Base-by-base conservation (phyloP, 2,329 filamentous ascomycete species). In the Penicillium capsulatum region DNA sequence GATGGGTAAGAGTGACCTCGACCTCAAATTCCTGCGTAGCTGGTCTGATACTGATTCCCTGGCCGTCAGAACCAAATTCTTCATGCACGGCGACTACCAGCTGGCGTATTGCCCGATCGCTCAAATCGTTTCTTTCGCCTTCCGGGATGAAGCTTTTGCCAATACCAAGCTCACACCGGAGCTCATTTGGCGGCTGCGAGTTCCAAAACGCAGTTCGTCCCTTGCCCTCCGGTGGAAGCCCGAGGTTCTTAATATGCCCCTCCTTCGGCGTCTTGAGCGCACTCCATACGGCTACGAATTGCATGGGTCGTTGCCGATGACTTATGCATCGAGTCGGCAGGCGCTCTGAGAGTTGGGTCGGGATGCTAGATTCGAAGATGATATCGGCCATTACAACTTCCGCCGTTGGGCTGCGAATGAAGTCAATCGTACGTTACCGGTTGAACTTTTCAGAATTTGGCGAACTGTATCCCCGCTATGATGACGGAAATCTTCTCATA, bases 311-410 rank as follows among this genome's bases (percentile, higher is more conserved):
- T 49, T 57, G 26, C 35, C 40, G 29, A 60, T 60, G 37, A 57
- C 40, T 9, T 60, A 60, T 52, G 26, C 56, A 26, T 57, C 44
- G 40, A 55, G 49, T 49, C 42, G 41, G 37, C 36, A 41, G 31
- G 53, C 42, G 9, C 51, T 60, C n/a, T 16, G 43, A 38, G 50
- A 59, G 34, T 42, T 60, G 17, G 51, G 48, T 32, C 31, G 40
- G 38, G 52, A 58, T 50, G 36, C 53, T 36, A 35, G 34, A 37
- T 60, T 60, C 29, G 33, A 59, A 42, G 37, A 60, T 31, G 36
- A 57, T 47, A 52, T 61, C 43, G 37, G 48, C 11, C 34, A 60
- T 53, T 60, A 60, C 28, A 58, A 60, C 40, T 61, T 32, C 27
- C 47, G 51, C 20, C 39, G 45, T 20, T 60, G 34, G 55, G 36